These are phyloP conservation scores for Coprinellus aureogranulatus DNA, from an alignment of 768 basidiomycete species.

Conservation along the genomic window DNA sequence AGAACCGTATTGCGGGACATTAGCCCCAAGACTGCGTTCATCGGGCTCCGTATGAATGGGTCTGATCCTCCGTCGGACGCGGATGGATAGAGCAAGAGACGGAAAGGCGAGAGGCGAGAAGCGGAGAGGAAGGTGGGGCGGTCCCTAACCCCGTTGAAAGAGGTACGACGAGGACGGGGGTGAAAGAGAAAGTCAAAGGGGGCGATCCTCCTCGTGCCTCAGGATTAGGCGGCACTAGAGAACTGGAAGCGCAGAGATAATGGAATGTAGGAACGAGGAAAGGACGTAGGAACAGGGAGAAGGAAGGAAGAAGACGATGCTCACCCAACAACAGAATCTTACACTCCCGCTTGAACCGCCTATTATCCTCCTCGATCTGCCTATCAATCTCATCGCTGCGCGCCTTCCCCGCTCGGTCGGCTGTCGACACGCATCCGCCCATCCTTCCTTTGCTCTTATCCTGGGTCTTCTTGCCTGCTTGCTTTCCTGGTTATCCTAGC, in stretches of 20 bases:
- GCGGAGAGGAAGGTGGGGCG: not conserved
- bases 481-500: too few species aligned
- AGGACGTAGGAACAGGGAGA: not conserved
- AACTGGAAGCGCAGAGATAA: too few species aligned
- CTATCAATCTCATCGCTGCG: constrained; percentile 77
- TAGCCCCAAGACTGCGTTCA: constrained; percentile 75
- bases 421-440: constrained; percentile 67
- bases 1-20: constrained; percentile 69
- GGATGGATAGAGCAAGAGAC: not conserved
- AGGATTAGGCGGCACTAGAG: too few species aligned
- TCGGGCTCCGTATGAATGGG: too few species aligned
- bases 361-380: constrained; percentile 81
- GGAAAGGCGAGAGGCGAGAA: not conserved
- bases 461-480: too few species aligned
- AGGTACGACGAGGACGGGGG: not conserved
- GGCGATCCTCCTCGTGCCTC: not conserved
- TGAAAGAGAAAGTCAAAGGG: not conserved
- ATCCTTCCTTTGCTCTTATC: constrained; percentile 29
- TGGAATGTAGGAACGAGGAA: not conserved
- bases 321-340: constrained; percentile 89
- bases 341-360: constrained; percentile 81
- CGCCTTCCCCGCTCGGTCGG: constrained; percentile 56
- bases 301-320: constrained; percentile 25
- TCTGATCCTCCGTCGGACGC: too few species aligned
- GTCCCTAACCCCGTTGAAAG: too few species aligned